A percentile compares a stretch with the other conserved stretches of the same genome.
Conservation (phyloP, 768 basidiomycete genomes). For the Mycena alexandri region DNA sequence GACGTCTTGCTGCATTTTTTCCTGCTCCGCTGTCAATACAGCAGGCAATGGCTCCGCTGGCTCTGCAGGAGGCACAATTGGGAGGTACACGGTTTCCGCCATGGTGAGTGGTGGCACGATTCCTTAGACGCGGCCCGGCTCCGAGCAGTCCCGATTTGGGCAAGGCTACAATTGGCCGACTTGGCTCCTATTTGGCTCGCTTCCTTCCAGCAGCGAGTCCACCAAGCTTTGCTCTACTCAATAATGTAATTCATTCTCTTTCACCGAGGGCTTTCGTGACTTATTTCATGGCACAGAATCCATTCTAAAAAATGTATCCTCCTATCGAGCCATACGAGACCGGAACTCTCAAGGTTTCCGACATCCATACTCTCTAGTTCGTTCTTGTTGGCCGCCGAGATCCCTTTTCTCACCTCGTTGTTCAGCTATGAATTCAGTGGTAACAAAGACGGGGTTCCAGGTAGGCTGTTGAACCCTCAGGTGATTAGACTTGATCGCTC, state of each 20-base stretch:
- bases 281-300: neutral
- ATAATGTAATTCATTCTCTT: too few species aligned
- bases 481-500: neutral
- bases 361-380: conserved; percentile 83
- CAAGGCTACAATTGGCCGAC: neutral
- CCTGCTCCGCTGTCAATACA: conserved; percentile 58
- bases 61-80: conserved; percentile 48
- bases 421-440: conserved; percentile 86
- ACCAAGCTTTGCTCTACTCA: neutral
- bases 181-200: conserved; percentile 1
- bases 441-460: conserved; percentile 81
- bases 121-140: too few species aligned
- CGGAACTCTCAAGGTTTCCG: conserved; percentile 77
- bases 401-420: neutral
- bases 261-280: too few species aligned
- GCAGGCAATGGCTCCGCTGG: conserved; percentile 46
- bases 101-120: conserved; percentile 22
- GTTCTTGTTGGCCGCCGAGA: conserved; percentile 14
- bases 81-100: conserved; percentile 50
- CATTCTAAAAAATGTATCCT: conserved; percentile 68
- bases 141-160: neutral
- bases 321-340: conserved; percentile 73
- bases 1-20: conserved; percentile 65
- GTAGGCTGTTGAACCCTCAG: conserved; percentile 50
- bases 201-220: neutral